Evolutionary conservation across 495 filamentous ascomycete species (phyloP).

Genomic region (Cladorrhinum samala): DNA sequence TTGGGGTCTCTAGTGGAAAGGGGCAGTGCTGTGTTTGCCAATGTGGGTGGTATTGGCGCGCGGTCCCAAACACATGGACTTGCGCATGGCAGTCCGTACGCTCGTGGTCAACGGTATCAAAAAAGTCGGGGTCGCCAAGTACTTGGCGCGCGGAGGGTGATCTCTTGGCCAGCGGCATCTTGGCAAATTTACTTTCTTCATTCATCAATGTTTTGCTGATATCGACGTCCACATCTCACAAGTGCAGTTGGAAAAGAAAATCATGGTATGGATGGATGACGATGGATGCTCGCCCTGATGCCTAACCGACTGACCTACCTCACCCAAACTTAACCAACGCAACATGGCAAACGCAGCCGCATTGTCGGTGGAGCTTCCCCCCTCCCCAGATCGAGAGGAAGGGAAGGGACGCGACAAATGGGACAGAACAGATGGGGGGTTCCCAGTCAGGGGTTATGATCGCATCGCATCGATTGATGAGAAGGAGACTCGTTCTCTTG

Average conservation of each 20-base stretch:
- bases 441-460: neutral
- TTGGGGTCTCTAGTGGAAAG: neutral
- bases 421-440: neutral
- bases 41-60: neutral
- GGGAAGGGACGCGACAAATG: too few relatives aligned
- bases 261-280: neutral
- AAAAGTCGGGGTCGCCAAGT: constrained; percentile 15
- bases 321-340: too few relatives aligned
- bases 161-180: constrained; percentile 10
- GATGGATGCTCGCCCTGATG: neutral
- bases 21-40: neutral
- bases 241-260: neutral
- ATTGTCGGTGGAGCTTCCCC: too few relatives aligned
- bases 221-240: neutral
- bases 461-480: constrained; percentile 1
- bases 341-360: too few relatives aligned
- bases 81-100: neutral
- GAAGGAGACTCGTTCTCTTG: constrained; percentile 3
- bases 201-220: neutral
- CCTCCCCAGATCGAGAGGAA: too few relatives aligned
- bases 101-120: constrained; percentile 9
- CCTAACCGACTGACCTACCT: too few relatives aligned
- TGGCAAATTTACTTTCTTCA: neutral
- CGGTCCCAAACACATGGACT: neutral
- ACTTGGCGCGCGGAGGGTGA: constrained; percentile 16